These are phyloP conservation scores for Styphnolobium japonicum DNA, from an alignment of 306 rosid genomes.

Conservation along the genomic window DNA sequence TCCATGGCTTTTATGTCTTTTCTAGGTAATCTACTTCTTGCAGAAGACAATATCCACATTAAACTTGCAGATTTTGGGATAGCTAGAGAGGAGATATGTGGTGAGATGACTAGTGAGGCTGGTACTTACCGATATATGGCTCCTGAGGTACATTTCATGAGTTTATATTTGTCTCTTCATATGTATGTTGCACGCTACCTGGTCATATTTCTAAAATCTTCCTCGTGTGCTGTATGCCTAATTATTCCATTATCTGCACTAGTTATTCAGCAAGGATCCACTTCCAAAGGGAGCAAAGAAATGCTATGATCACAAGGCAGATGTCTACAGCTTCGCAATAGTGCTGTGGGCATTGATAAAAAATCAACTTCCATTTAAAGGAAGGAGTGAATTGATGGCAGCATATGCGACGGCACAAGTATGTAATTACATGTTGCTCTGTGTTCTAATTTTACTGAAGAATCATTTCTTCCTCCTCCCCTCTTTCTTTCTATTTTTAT, in stretches of 20 bases:
- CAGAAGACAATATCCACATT: constrained; percentile 40
- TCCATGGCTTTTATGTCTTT: not conserved
- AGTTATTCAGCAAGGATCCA: constrained; percentile 57
- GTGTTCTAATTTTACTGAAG: not conserved
- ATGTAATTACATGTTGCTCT: constrained; percentile 10
- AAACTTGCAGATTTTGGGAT: constrained; percentile 56
- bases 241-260: not conserved
- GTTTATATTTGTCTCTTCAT: not conserved
- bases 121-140: constrained; percentile 74
- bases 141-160: constrained; percentile 51
- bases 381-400: constrained; percentile 42
- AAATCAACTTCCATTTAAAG: constrained; percentile 59
- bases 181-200: not conserved
- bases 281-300: constrained; percentile 45
- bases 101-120: constrained; percentile 54
- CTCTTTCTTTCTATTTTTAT: not conserved
- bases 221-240: not conserved
- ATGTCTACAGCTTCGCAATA: constrained; percentile 62
- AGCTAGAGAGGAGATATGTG: constrained; percentile 42
- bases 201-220: not conserved
- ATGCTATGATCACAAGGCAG: constrained; percentile 61
- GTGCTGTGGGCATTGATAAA: constrained; percentile 57
- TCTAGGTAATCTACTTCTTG: constrained; percentile 48
- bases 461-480: not conserved
- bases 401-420: constrained; percentile 65